Evolutionary conservation across 78 protist genomes (phyloP).

Genomic region (Dictyostelium capitatum): DNA sequence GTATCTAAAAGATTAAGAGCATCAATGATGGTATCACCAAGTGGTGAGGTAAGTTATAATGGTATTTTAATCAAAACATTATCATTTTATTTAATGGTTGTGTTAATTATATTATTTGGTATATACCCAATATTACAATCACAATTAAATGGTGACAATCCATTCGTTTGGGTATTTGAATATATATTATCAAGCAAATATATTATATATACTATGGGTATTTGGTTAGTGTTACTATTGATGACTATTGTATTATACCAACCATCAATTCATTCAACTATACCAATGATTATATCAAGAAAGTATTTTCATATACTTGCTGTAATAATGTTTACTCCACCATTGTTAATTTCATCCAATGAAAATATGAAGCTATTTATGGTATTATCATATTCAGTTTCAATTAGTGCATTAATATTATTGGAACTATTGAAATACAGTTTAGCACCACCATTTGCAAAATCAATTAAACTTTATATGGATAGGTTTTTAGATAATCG

Average conservation of each 20-base stretch:
- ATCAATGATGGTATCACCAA: neutral
- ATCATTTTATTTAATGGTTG: neutral
- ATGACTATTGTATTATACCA: constrained; percentile 15
- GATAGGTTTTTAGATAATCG: constrained; percentile 71
- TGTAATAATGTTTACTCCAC: constrained; percentile 81
- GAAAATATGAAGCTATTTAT: constrained; percentile 8
- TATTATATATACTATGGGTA: neutral
- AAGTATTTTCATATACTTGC: constrained; percentile 90
- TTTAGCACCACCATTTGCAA: constrained; percentile 50
- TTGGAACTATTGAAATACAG: constrained; percentile 64
- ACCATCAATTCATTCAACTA: neutral
- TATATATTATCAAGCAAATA: neutral
- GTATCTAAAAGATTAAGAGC: neutral
- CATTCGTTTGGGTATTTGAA: constrained; percentile 42
- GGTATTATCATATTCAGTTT: constrained; percentile 60
- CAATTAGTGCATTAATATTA: constrained; percentile 58
- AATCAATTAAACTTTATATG: constrained; percentile 5
- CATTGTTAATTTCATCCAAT: neutral
- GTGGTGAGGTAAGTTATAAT: neutral
- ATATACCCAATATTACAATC: constrained; percentile 12
- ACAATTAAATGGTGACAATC: constrained; percentile 15
- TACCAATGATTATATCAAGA: constrained; percentile 68
- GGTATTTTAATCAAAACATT: neutral
- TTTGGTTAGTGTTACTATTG: constrained; percentile 7
- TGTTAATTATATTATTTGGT: neutral